Conservation (phyloP, 2,329 filamentous ascomycete genomes). For the Aspergillus tanneri region DNA sequence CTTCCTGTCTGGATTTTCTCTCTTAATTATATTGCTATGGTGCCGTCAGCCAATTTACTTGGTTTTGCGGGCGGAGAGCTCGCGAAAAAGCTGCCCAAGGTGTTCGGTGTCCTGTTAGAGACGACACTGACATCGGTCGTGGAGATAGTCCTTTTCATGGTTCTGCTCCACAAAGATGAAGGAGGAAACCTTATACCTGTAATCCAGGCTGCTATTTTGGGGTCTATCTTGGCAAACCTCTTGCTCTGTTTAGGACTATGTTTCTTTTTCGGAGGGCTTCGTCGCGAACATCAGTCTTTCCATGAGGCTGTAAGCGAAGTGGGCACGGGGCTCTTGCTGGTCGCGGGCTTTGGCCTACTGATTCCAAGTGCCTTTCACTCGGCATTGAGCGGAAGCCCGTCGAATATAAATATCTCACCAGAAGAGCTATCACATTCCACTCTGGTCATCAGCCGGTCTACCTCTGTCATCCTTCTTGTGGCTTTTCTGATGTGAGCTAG, state of each 20-base stretch:
- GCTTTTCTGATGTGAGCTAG: slow-evolving; percentile 61
- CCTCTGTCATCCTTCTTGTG: slow-evolving; percentile 68
- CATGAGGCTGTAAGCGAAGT: slow-evolving; percentile 75
- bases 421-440: slow-evolving; percentile 53
- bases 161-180: slow-evolving; percentile 61
- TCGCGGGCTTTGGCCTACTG: slow-evolving; percentile 61
- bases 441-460: slow-evolving; percentile 67
- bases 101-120: slow-evolving; percentile 53
- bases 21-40: slow-evolving; percentile 73
- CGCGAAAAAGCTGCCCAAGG: slow-evolving; percentile 72
- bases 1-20: slow-evolving; percentile 65
- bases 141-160: slow-evolving; percentile 80
- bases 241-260: slow-evolving; percentile 76
- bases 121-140: slow-evolving; percentile 69
- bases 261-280: slow-evolving; percentile 73
- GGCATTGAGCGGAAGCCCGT: slow-evolving; percentile 47
- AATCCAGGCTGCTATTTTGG: slow-evolving; percentile 78
- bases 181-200: slow-evolving; percentile 57
- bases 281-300: slow-evolving; percentile 66
- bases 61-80: slow-evolving; percentile 73
- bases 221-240: slow-evolving; percentile 79
- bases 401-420: slow-evolving; percentile 30
- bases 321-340: slow-evolving; percentile 72
- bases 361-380: slow-evolving; percentile 50
- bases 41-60: slow-evolving; percentile 72